Evolutionary conservation across 2,329 filamentous ascomycete species (phyloP).

Genomic region (Aspergillus intermedius): DNA sequence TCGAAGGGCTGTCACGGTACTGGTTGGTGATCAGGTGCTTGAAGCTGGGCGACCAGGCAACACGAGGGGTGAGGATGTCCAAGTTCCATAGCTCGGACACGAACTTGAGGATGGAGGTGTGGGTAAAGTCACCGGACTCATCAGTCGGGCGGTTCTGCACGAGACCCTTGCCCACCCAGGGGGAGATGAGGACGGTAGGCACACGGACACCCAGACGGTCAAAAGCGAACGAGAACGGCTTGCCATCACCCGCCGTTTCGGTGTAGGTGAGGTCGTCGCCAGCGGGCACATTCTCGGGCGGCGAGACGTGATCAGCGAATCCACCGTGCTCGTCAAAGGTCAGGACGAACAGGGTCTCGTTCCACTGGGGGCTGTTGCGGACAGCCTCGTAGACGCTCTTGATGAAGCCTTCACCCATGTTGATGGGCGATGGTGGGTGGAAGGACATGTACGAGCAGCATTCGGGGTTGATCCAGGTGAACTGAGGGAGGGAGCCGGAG

Average conservation of each 20-base stretch:
- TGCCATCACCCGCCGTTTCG: constrained; percentile 29
- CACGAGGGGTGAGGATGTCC: constrained; percentile 32
- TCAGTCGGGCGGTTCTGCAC: constrained; percentile 37
- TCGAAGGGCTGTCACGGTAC: constrained; percentile 18
- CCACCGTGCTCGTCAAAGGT: constrained; percentile 46
- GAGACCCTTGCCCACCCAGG: constrained; percentile 38
- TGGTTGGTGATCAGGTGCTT: constrained; percentile 21
- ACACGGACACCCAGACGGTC: constrained; percentile 39
- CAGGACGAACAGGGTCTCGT: constrained; percentile 42
- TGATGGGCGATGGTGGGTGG: constrained; percentile 41
- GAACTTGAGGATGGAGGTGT: constrained; percentile 40
- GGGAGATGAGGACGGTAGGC: constrained; percentile 40
- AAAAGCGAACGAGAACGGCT: constrained; percentile 34
- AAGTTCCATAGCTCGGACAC: constrained; percentile 40
- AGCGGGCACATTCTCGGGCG: constrained; percentile 34
- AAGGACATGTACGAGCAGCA: constrained; percentile 47
- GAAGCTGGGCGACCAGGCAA: constrained; percentile 35
- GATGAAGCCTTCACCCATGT: constrained; percentile 40
- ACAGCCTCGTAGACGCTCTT: constrained; percentile 43
- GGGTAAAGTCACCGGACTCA: constrained; percentile 37
- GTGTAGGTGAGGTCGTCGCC: constrained; percentile 32
- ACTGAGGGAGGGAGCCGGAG: constrained; percentile 38
- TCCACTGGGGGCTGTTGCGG: constrained; percentile 41
- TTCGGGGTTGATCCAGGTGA: constrained; percentile 47
- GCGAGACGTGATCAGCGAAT: constrained; percentile 43